Base-by-base conservation (phyloP, 2,329 filamentous ascomycete genomes). In the Nectriaceae sp. region DNA sequence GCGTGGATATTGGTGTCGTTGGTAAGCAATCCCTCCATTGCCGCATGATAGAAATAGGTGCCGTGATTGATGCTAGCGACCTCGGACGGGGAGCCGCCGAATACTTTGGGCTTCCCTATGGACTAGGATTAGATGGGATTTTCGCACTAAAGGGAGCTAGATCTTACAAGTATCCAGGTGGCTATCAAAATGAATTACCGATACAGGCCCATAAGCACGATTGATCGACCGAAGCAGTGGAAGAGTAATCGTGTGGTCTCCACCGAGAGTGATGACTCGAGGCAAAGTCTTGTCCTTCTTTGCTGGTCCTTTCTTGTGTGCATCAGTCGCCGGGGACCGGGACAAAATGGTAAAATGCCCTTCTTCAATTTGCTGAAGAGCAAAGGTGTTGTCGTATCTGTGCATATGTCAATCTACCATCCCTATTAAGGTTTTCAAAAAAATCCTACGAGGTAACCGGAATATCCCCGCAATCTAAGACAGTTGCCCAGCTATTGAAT, bases 1-100 rank as follows among this genome's bases (percentile, higher is more conserved):
- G 89, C 90, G 66, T 95, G 90, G 69, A 95, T 91, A 71, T 91
- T 93, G 57, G 83, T 87, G 73, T 94, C 88, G 64, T 94, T 95
- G 53, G 78, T 78, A 18, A 95, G 75, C 15, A 94, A 75, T 3
- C 90, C 90, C 66, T 94, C 89, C 70, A 85, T 82, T 1, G 86
- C 73, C 0, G 89, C 90, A 65, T 93, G 88, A 72, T 87, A 94
- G 72, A 95, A 95, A 74, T 94, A 94, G 1, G 89, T 94, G 36
- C 90, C 90, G 71, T 94, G 89, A 72, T 94, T 95, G 72, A 95
- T 85, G 55, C 79, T 79, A 18, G 90, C 89, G 33, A 85, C 82
- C 52, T 91, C 80, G 21, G 83, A 88, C 0, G 90, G 89, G 0
- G 88, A 85, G 22, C 89, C 90, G 44, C 90, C 90, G 60, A 95